Evolutionary conservation across 805 yeast genomes (phyloP), one percentile per base, ranked within the genome.

Genomic region (Cyberlindnera sargentensis): DNA sequence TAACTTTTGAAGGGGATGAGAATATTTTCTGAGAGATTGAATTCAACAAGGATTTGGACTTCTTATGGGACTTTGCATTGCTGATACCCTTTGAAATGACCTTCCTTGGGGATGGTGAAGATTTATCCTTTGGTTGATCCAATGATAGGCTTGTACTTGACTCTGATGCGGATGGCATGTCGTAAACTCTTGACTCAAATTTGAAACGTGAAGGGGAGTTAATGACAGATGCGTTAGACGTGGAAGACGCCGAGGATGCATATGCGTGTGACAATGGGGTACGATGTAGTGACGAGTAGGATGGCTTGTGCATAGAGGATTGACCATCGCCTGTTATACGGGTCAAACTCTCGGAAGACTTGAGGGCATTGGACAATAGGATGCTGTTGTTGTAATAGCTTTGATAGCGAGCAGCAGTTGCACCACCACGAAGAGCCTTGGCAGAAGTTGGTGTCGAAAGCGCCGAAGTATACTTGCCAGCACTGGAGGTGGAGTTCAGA

Each of bases 361-460:
- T 70, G 46, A 73, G 53, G 1, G 76, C 76, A 54, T 63, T 68
- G 1, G 72, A 65, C n/a, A 72, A 59, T 34, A 67, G 60, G 39
- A 58, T 60, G 6, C 72, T 67, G 48, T 68, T 72, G 47, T 71
- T 73, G 47, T 73, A 72, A 53, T 71, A 71, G 9, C 66, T 64
- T 53, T 73, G 76, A 47, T 72, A 74, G 40, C 77, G 58, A 28
- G 76, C 73, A 43, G 77, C 77, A 40, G 68, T 65, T 15, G 76
- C 76, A 31, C 62, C 56, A 36, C 55, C 58, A 45, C 56, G 62
- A 30, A 51, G 49, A 8, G 49, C 31, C 43, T 52, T 50, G 7
- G 49, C 9, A 5, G 55, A 48, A 60, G 68, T 11, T 65, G 66
- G 51, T 62, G 62, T 53, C 6, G 56, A 49, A 11, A 47, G 30